A percentile compares a stretch with the other conserved stretches of the same genome.
Evolutionary conservation across 1,284 basidiomycete species (phyloP).

Genomic region (Singerocomus inundabilis): DNA sequence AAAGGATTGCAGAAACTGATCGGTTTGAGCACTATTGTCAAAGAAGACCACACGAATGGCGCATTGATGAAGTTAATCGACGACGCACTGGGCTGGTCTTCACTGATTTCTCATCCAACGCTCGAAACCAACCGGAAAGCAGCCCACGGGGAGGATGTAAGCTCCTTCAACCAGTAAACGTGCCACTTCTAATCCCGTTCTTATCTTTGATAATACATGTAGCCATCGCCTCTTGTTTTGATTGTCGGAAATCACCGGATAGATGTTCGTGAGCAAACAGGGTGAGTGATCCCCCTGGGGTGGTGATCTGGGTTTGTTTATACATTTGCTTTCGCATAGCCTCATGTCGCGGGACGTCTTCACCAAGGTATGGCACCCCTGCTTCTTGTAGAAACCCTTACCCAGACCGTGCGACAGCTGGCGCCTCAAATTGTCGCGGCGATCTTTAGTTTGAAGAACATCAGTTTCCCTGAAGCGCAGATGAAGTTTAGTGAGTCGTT

Average conservation of each 20-base stretch:
- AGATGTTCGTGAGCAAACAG: conserved; percentile 16
- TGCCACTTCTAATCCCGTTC: background rate
- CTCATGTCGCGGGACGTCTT: conserved; percentile 31
- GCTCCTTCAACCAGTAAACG: background rate
- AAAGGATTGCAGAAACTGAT: conserved; percentile 46
- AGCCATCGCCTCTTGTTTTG: conserved; percentile 9
- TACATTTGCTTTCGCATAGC: conserved; percentile 7
- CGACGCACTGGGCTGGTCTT: conserved; percentile 49
- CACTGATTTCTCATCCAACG: background rate
- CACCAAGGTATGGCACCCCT: conserved; percentile 16
- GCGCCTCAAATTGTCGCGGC: conserved; percentile 22
- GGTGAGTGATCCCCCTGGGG: conserved; percentile 15
- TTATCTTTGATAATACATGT: background rate
- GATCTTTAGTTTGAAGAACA: conserved; percentile 21
- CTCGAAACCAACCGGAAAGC: background rate
- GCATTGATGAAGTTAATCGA: conserved; percentile 46
- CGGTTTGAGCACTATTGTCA: conserved; percentile 29
- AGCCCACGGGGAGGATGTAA: conserved; percentile 15
- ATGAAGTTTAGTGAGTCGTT: conserved; percentile 21
- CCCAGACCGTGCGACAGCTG: conserved; percentile 14
- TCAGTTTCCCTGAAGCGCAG: conserved; percentile 5
- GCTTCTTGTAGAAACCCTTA: background rate
- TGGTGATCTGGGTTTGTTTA: background rate
- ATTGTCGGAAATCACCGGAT: conserved; percentile 13
- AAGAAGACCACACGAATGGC: conserved; percentile 27